A percentile compares a stretch with the other conserved stretches of the same genome.
phyloP scores from a whole-genome alignment of 1,284 basidiomycete species.

The Cyathus pygmaeus region DNA sequence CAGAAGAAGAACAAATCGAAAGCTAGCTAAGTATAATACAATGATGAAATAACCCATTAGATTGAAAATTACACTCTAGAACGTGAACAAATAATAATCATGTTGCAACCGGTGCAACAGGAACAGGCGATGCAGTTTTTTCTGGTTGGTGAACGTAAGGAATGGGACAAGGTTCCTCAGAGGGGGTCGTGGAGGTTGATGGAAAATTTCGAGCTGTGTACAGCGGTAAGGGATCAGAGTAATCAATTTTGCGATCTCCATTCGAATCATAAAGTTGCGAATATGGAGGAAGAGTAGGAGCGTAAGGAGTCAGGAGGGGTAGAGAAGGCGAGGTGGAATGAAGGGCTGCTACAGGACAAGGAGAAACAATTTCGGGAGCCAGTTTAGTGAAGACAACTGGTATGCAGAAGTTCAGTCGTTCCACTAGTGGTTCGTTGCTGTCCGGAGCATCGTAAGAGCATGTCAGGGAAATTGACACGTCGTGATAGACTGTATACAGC shows the following conservation, averaged over 20 bases:
- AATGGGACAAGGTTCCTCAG: no score
- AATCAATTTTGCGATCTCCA: conserved; percentile 76
- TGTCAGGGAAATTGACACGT: conserved; percentile 60
- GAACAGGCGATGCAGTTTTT: no score
- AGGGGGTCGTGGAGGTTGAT: no score
- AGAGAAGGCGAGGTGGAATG: conserved; percentile 9
- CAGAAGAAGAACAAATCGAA: no score
- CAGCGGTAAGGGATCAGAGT: conserved; percentile 69
- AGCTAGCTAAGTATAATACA: no score
- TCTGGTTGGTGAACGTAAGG: no score
- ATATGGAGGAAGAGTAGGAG: conserved; percentile 71
- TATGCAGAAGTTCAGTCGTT: conserved; percentile 52
- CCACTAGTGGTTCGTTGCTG: conserved; percentile 45
- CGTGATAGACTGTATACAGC: conserved; percentile 67
- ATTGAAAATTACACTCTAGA: no score
- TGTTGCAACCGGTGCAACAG: no score
- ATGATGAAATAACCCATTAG: no score
- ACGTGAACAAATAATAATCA: no score
- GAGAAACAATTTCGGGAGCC: conserved; percentile 37
- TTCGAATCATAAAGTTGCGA: conserved; percentile 79
- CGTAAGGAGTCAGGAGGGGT: conserved; percentile 33
- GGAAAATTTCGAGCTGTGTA: conserved; percentile 52
- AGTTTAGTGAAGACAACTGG: conserved; percentile 64
- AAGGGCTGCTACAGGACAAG: conserved; percentile 4
- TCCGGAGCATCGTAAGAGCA: conserved; percentile 64